Evolutionary conservation across 805 yeast genomes (phyloP), one percentile per base, ranked within the genome.

Genomic region (Wickerhamiella kazuoi): DNA sequence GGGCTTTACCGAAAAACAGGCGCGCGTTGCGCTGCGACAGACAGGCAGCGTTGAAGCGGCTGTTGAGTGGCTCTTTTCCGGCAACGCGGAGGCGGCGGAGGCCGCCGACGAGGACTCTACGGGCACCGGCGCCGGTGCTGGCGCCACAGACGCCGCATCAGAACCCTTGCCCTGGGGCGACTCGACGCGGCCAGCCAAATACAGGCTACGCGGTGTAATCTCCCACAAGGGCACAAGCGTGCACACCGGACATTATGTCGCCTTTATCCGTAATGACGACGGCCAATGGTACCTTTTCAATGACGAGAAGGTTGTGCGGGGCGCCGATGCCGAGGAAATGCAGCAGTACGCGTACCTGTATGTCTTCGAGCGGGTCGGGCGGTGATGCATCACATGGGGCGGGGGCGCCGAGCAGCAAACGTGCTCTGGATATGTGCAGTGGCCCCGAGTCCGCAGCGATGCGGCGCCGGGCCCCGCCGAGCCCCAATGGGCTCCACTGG

Each of bases 231-330:
- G 96, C 6, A 65, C 74, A 2, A 78, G 93, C 11, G 78, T 82
- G 1, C 94, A 86, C 48, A 80, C 94, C 0, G 95, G 95, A 1
- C 96, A 84, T 55, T 84, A 84, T 56, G 95, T 86, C 31, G 80
- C 76, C 1, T 84, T 79, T 50, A 63, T 80, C 24, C 68, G 64
- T 41, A 69, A 71, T 43, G 39, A 54, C 50, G 38, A 52, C 45
- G 11, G 26, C 15, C 60, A 64, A 39, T 83, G 94, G 94, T 76
- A 78, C 2, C 61, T 84, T 33, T 86, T 74, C 60, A 84, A 84
- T 53, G 96, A 84, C 53, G 96, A 84, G 50, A 83, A 82, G 56
- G 93, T 84, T 2, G 87, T 79, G 4, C 39, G 45, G 21, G 65
- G 63, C 6, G 64, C 64, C 1, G 62, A 62, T 29, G 50, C 57